Conservation (phyloP, 768 basidiomycete genomes). For the Paxillus rubicundulus region DNA sequence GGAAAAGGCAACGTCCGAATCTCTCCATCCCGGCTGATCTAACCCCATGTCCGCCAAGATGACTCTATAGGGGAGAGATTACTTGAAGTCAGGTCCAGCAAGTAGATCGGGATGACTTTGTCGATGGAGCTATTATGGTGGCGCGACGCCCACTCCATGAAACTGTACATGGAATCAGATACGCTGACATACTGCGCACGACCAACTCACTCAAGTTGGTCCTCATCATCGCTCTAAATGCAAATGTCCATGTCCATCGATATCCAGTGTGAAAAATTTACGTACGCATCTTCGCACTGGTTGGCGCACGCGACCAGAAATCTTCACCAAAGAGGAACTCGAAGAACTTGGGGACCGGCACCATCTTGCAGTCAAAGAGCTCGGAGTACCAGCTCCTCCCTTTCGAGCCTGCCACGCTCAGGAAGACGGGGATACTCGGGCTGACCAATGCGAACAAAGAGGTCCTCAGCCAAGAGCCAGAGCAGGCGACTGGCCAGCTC, state of each 20-base stretch:
- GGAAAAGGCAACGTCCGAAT: no score
- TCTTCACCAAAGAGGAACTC: conserved; percentile 1
- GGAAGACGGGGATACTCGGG: no score
- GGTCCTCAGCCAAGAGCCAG: conserved; percentile 8
- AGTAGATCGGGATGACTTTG: conserved; percentile 10
- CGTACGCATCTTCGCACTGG: conserved; percentile 1
- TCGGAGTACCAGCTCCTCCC: not conserved
- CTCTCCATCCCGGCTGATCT: no score
- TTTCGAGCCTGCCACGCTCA: not conserved
- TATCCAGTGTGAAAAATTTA: conserved; percentile 14
- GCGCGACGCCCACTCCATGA: not conserved
- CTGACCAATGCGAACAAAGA: not conserved
- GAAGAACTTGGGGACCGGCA: conserved; percentile 4
- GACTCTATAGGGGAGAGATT: not conserved
- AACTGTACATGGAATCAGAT: not conserved
- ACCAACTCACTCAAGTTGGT: not conserved
- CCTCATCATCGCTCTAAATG: not conserved
- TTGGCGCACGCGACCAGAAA: not conserved
- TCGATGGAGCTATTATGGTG: conserved; percentile 1
- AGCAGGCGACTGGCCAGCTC: conserved; percentile 11
- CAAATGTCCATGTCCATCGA: not conserved
- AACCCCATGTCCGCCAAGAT: not conserved
- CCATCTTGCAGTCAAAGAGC: conserved; percentile 1
- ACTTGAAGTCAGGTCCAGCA: not conserved
- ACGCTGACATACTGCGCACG: not conserved